These are phyloP conservation scores for Euclidium syriacum DNA, from an alignment of 345 rosid species.

Conservation along the genomic window DNA sequence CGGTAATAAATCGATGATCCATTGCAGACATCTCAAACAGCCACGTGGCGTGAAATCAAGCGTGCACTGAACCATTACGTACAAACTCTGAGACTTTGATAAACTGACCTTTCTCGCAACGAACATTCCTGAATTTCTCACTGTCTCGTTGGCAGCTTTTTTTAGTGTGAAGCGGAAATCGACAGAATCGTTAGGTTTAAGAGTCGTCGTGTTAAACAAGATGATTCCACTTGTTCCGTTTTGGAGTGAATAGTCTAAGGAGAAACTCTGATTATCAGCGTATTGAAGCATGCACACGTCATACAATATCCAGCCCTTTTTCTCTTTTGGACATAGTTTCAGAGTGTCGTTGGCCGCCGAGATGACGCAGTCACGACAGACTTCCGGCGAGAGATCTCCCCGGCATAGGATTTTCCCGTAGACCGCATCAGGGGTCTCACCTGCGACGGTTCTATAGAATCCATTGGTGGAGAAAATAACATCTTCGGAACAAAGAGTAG, in stretches of 20 bases:
- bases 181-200: not conserved
- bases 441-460: constrained; percentile 32
- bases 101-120: not conserved
- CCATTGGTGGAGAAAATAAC: constrained; percentile 4
- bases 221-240: not conserved
- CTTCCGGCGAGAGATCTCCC: too few species aligned
- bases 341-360: too few species aligned
- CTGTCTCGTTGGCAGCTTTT: not conserved
- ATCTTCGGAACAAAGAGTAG: constrained; percentile 15
- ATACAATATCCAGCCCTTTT: constrained; percentile 24
- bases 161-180: too few species aligned
- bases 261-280: too few species aligned
- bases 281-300: constrained; percentile 32
- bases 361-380: too few species aligned
- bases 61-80: constrained; percentile 37
- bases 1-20: not conserved
- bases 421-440: constrained; percentile 7
- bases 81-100: constrained; percentile 1
- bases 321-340: too few species aligned
- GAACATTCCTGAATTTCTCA: constrained; percentile 21
- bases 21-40: constrained; percentile 22
- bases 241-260: too few species aligned
- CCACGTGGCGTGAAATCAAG: constrained; percentile 21
- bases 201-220: not conserved
- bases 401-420: constrained; percentile 26